Evolutionary conservation across 257 asterid genomes (phyloP).

Genomic region (Salvia miltiorrhiza): DNA sequence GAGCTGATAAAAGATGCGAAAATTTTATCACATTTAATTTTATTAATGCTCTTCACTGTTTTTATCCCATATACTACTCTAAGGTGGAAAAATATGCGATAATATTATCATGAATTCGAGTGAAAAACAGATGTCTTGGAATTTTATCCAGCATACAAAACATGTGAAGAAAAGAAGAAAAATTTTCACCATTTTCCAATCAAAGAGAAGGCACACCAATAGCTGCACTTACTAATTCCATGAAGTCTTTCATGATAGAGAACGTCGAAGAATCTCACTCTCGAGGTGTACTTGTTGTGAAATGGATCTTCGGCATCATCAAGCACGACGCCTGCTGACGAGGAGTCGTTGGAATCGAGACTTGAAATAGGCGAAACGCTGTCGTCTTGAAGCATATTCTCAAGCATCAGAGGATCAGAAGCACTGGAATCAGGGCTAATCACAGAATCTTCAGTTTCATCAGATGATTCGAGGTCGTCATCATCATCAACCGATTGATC

Average conservation of each 20-base stretch:
- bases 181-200: too few relatives aligned
- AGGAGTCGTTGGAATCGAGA: background rate
- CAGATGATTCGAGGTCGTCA: too few relatives aligned
- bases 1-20: background rate
- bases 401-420: background rate
- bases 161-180: too few relatives aligned
- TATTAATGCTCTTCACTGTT: too few relatives aligned
- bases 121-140: too few relatives aligned
- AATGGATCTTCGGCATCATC: conserved; percentile 21
- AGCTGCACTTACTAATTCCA: conserved; percentile 47
- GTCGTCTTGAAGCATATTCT: background rate
- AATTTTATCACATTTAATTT: too few relatives aligned
- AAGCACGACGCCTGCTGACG: too few relatives aligned
- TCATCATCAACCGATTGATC: background rate
- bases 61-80: too few relatives aligned
- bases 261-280: conserved; percentile 54
- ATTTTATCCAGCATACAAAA: too few relatives aligned
- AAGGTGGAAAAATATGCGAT: too few relatives aligned
- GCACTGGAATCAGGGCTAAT: background rate
- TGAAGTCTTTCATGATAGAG: conserved; percentile 47
- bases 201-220: too few relatives aligned
- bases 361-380: background rate
- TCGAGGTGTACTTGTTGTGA: conserved; percentile 35
- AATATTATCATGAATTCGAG: too few relatives aligned
- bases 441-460: conserved; percentile 12